Percentiles rank a stretch among this genome's conserved stretches.
Evolutionary conservation across 1,284 basidiomycete species (phyloP).

Genomic region (Hymenochaete sp.): DNA sequence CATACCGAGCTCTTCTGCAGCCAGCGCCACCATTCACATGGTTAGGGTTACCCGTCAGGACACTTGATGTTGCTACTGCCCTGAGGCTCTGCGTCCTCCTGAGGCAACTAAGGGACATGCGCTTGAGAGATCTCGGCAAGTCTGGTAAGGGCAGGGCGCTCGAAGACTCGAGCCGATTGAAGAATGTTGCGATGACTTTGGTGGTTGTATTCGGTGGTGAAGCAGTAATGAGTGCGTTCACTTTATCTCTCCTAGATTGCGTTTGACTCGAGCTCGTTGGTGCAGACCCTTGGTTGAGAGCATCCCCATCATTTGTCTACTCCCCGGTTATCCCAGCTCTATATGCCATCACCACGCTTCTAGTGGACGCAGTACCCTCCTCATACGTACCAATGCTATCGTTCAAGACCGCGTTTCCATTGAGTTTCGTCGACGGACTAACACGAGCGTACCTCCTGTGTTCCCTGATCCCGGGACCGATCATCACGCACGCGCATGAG

Average conservation of each 20-base stretch:
- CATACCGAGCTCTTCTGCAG: no score
- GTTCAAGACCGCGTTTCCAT: constrained; percentile 49
- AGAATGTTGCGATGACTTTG: constrained; percentile 47
- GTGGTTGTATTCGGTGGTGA: constrained; percentile 69
- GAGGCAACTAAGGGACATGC: constrained; percentile 52
- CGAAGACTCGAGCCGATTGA: no score
- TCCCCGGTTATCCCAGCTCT: constrained; percentile 51
- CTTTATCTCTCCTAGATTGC: background rate
- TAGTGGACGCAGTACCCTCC: constrained; percentile 50
- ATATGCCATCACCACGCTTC: constrained; percentile 44
- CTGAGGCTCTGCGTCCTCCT: constrained; percentile 59
- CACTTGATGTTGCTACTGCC: constrained; percentile 56
- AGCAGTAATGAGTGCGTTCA: constrained; percentile 45
- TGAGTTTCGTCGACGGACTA: constrained; percentile 59
- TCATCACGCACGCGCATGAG: constrained; percentile 42
- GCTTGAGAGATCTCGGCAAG: constrained; percentile 36
- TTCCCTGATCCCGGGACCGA: constrained; percentile 55
- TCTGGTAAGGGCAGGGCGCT: no score
- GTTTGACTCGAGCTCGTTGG: background rate
- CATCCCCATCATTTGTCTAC: constrained; percentile 61
- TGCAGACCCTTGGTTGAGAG: constrained; percentile 53
- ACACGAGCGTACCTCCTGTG: constrained; percentile 65
- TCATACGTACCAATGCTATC: constrained; percentile 40
- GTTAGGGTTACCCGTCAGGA: constrained; percentile 50
- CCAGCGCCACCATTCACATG: constrained; percentile 63